Evolutionary conservation across 1,284 basidiomycete genomes (phyloP), one percentile per base, ranked within the genome.

Genomic region (Trichosporon asahii): DNA sequence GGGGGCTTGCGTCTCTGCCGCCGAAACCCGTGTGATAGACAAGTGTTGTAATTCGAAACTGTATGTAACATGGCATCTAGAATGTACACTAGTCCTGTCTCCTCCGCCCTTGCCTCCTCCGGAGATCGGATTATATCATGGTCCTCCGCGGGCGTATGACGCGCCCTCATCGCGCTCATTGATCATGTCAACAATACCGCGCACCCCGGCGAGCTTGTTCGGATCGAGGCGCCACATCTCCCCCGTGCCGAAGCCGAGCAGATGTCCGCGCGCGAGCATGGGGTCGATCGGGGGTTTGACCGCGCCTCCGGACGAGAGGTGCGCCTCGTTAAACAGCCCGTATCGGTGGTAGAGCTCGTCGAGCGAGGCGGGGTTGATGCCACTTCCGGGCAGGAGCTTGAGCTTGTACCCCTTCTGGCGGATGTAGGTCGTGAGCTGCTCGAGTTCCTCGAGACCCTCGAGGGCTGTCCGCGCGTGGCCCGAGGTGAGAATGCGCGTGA

Each of bases 401-500:
- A 87, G 60, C 31, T 57, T 29, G 29, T 61, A 61, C 27, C 57
- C 57, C 84, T 91, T 90, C 71, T 82, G 80, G 83, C 91, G 92
- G 63, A 90, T 91, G 53, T 80, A 78, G n/a, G 87, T 87, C 1
- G 90, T 90, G 53, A 92, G 86, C 12, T 84, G 85, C 78, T 92
- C 90, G 40, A 76, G 66, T 29, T 64, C 69, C 9, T 60, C 27
- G 8, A 66, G 33, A 14, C 73, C 75, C 21, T 74, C 70, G 12
- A 71, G 64, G 0, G 74, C 76, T 4, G 71, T 74, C 0, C n/a
- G 14, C 3, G 69, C 84, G 67, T 72, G 75, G 4, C 77, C 79
- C 90, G 91, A 92, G 12, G 92, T 92, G 64, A 93, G 81, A 72
- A 94, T 87, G 33, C 91, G 88, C 14, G 88, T 89, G 57, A 93